Base-by-base conservation (phyloP, 176 grass and related monocot genomes). In the Ensete glaucum region DNA sequence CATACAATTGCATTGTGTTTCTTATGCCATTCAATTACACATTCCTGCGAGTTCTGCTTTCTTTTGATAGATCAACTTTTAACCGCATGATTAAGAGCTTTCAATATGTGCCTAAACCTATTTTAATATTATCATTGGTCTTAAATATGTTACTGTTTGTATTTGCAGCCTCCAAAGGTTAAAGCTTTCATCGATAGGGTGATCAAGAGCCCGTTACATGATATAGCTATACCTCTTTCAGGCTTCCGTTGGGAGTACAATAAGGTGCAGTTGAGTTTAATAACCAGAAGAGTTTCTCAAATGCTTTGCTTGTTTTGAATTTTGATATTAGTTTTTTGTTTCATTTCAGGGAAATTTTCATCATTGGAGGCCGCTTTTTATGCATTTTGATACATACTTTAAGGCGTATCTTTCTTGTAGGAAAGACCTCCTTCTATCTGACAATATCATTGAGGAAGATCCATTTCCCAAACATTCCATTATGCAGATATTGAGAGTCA, bases 141-240 rank as follows among this genome's bases (percentile, higher is more conserved):
- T 74, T 56, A 74, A 15, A 15, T 29, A 56, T 74, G 54, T 24
- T 20, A 50, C 27, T 77, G 27, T 76, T 57, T 76, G 11, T 84
- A 12, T 82, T 77, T 90, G 79, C 87, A 99, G 96, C 91, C 96
- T 71, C 84, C 88, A 74, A 95, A 95, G 76, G 91, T 99, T 70
- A 99, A 99, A 91, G 83, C 88, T 22, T 99, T 99, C 87, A 99
- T 99, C 68, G 91, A 99, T 54, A 80, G 96, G 73, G 96, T 99
- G 63, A 89, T 99, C 70, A 95, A 85, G 59, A 91, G 87, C 85
- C 96, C 96, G 43, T 84, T 95, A 86, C 90, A 89, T 89, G 96
- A 99, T 67, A 95, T 99, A 49, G 91, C 91, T 26, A 99, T 99
- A 84, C 96, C 96, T 69, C 86, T 99, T 54, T 99, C 91, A 23